Evolutionary conservation across 169 alveolate species (phyloP).

Genomic region (Plasmodium vinckei): DNA sequence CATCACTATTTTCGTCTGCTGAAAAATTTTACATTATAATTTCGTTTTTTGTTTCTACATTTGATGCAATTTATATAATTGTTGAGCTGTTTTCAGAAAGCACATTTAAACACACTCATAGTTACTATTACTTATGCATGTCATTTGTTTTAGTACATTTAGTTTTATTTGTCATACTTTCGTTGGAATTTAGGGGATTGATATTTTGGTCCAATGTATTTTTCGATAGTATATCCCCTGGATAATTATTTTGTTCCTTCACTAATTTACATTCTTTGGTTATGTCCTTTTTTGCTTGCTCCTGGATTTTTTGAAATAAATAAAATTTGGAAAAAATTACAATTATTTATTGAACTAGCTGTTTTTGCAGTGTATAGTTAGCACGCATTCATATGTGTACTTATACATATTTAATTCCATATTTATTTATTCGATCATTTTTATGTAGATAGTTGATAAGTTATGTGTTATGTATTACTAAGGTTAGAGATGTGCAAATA

Average conservation of each 20-base stretch:
- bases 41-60: conserved; percentile 10
- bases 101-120: neutral
- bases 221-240: too few relatives aligned
- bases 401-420: conserved; percentile 1
- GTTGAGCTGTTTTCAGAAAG: neutral
- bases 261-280: conserved; percentile 23
- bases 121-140: neutral
- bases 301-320: conserved; percentile 14
- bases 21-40: conserved; percentile 8
- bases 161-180: neutral
- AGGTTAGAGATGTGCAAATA: conserved; percentile 62
- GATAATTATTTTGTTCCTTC: conserved; percentile 17
- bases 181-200: too few relatives aligned
- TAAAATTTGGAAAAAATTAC: neutral
- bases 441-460: neutral
- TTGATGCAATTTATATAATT: neutral
- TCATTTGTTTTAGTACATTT: neutral
- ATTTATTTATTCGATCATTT: conserved; percentile 4
- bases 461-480: conserved; percentile 14
- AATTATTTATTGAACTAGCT: too few relatives aligned
- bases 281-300: conserved; percentile 55
- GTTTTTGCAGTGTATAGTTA: neutral
- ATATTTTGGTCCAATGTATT: too few relatives aligned
- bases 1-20: conserved; percentile 74
- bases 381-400: neutral